These are phyloP conservation scores for Jaapia argillacea DNA, from an alignment of 768 basidiomycete genomes.

Conservation along the genomic window DNA sequence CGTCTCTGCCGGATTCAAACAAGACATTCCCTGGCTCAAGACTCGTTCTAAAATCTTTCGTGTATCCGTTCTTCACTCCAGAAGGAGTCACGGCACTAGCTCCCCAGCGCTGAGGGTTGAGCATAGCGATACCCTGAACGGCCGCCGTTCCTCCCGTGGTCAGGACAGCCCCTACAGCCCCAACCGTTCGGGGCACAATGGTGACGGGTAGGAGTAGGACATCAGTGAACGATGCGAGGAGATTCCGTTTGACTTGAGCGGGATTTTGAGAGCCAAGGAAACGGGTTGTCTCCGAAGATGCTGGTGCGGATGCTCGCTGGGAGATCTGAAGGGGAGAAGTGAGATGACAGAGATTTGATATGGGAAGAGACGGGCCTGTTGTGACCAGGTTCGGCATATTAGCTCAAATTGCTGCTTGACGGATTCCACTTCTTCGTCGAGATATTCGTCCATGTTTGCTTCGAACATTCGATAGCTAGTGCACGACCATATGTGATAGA, in stretches of 20 bases:
- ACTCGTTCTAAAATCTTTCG: constrained; percentile 5
- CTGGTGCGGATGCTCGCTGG: constrained; percentile 9
- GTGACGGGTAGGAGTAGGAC: constrained; percentile 89
- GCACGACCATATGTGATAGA: constrained; percentile 80
- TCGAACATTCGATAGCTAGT: constrained; percentile 91
- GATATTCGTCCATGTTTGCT: constrained; percentile 93
- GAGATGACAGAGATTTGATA: constrained; percentile 1
- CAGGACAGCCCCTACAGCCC: constrained; percentile 53
- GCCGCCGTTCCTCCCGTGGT: constrained; percentile 68
- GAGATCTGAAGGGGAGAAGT: constrained; percentile 11
- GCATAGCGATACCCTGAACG: constrained; percentile 78
- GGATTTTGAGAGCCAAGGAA: constrained; percentile 85
- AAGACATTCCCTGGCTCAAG: neutral
- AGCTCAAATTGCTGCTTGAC: constrained; percentile 64
- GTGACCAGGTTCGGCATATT: constrained; percentile 77
- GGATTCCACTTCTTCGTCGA: constrained; percentile 85
- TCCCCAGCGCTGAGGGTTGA: constrained; percentile 84
- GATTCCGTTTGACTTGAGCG: constrained; percentile 84
- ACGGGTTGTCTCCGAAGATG: constrained; percentile 28
- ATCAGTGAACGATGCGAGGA: constrained; percentile 86
- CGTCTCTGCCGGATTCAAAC: constrained; percentile 7
- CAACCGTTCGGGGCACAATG: constrained; percentile 74
- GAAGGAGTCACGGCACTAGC: constrained; percentile 22
- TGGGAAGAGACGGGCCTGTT: constrained; percentile 35
- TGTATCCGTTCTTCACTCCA: constrained; percentile 8